Base-by-base conservation (phyloP, 1,284 basidiomycete genomes). In the Meira nashicola region DNA sequence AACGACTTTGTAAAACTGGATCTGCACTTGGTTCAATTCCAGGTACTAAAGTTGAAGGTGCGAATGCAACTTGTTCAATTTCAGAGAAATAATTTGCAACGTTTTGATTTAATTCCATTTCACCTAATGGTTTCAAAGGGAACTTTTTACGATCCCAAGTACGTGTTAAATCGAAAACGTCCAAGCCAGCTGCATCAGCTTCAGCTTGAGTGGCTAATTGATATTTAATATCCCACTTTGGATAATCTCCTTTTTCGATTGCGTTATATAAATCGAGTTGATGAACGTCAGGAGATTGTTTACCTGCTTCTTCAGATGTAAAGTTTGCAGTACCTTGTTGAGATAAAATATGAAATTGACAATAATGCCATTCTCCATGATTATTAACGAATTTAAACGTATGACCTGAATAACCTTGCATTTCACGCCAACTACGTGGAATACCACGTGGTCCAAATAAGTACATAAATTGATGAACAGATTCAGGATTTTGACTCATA, bases 361-460 rank as follows among this genome's bases (percentile, higher is more conserved):
- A 44, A 54, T 71, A 73, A 38, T 58, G 49, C 71, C 69, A 71
- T 40, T 62, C 60, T 43, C 70, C 70, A 38, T 70, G 48, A 23
- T 54, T 49, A 49, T 69, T 69, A 58, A 69, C 67, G 48, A 73
- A 64, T 57, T 69, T 69, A 47, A 69, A 66, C 2, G 58, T 56
- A 82, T 95, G 91, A 6, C 92, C 91, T 49, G 87, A 89, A 83
- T 92, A 95, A 17, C 90, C 92, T 80, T 95, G 88, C 52, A 58
- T 67, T 51, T 55, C 46, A 19, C 59, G 40, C 17, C 83, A 90
- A 25, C 88, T 89, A 66, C 89, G 84, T 17, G 92, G 91, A 55
- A 89, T 92, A 59, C 92, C 93, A 74, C 92, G 89, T 80, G 95
- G 50, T 2, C 50, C 50, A 15, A 53, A 53, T 6, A 53, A 15